phyloP scores from a whole-genome alignment of 768 basidiomycete genomes.

The Hygrophoropsis aurantiaca region DNA sequence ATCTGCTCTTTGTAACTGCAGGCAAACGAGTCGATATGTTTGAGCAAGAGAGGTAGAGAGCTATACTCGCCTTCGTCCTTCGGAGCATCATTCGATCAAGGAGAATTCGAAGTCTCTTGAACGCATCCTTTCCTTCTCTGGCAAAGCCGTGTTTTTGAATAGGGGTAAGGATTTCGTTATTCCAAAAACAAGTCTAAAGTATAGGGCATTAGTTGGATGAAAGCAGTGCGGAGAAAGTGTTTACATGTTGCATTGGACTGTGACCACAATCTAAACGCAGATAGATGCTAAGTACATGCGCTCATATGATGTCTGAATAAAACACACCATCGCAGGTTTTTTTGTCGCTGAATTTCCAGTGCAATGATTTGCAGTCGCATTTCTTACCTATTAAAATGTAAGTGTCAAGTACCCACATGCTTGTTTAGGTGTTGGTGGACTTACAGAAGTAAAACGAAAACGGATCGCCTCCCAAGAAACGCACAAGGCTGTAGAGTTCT shows the following conservation, averaged over 20 bases:
- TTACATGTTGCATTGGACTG: slow-evolving; percentile 78
- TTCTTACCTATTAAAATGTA: slow-evolving; percentile 59
- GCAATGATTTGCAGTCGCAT: slow-evolving; percentile 92
- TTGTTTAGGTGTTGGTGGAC: slow-evolving; percentile 29
- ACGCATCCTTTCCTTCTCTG: slow-evolving; percentile 78
- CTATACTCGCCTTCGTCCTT: slow-evolving; percentile 64
- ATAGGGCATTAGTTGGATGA: not conserved
- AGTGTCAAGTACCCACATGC: not conserved
- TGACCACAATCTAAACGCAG: slow-evolving; percentile 68
- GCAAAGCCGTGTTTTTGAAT: slow-evolving; percentile 89
- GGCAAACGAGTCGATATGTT: slow-evolving; percentile 1
- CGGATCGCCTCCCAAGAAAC: slow-evolving; percentile 91
- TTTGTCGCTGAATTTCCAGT: slow-evolving; percentile 91
- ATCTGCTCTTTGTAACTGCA: slow-evolving; percentile 88
- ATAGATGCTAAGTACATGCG: slow-evolving; percentile 1
- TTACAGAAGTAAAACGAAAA: slow-evolving; percentile 90
- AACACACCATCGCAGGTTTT: slow-evolving; percentile 75
- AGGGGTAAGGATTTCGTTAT: slow-evolving; percentile 92
- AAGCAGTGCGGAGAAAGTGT: slow-evolving; percentile 16
- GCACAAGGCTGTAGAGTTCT: slow-evolving; percentile 91
- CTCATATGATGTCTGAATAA: not conserved
- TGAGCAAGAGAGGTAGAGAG: not conserved
- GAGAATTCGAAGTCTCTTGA: slow-evolving; percentile 89
- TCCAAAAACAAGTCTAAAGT: slow-evolving; percentile 89
- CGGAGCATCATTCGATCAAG: slow-evolving; percentile 96